These are phyloP conservation scores for Metschnikowia hibisci DNA, from an alignment of 805 yeast genomes.

Conservation along the genomic window DNA sequence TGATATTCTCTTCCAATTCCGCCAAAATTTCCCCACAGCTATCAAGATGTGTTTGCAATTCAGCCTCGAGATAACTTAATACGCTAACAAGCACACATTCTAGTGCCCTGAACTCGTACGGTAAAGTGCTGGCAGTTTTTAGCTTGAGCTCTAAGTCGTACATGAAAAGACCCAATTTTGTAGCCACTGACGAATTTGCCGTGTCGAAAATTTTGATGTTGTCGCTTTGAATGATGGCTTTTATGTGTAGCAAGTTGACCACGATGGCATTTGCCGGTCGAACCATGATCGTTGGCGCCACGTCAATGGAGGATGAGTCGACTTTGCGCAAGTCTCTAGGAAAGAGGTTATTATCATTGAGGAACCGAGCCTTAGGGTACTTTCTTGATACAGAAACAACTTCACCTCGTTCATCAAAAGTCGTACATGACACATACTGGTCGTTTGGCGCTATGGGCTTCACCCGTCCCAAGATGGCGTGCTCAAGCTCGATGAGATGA, in stretches of 20 bases:
- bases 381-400: constrained; percentile 67
- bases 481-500: constrained; percentile 4
- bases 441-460: constrained; percentile 48
- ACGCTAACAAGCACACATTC: constrained; percentile 82
- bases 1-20: constrained; percentile 75
- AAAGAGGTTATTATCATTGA: constrained; percentile 65
- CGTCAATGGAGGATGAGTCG: constrained; percentile 69
- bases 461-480: constrained; percentile 16
- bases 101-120: constrained; percentile 76
- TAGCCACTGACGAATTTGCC: constrained; percentile 60
- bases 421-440: constrained; percentile 69
- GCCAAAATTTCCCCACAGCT: constrained; percentile 61
- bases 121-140: constrained; percentile 26
- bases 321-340: constrained; percentile 87
- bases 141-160: constrained; percentile 80
- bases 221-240: constrained; percentile 82
- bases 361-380: constrained; percentile 67
- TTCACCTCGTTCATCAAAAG: constrained; percentile 67
- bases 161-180: constrained; percentile 69
- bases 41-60: constrained; percentile 54
- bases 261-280: constrained; percentile 70
- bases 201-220: constrained; percentile 82
- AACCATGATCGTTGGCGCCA: constrained; percentile 85
- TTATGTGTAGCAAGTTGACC: constrained; percentile 79
- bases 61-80: constrained; percentile 73